These are phyloP conservation scores for Fusarium bulbicola DNA, from an alignment of 2,329 filamentous ascomycete genomes.

Conservation along the genomic window DNA sequence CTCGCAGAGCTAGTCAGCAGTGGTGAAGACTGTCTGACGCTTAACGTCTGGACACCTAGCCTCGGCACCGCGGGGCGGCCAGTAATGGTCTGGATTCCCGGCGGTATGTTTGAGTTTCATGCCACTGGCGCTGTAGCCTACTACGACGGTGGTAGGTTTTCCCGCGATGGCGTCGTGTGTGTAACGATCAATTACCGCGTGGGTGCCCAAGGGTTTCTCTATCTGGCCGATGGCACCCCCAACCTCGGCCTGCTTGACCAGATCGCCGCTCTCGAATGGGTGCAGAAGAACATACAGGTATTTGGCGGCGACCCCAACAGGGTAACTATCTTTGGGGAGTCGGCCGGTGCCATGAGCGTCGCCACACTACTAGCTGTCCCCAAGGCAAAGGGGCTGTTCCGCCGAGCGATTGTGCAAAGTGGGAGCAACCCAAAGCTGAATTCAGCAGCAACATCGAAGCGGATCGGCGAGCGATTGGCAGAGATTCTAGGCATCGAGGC, in stretches of 20 bases:
- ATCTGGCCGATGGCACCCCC: neutral
- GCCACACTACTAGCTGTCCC: neutral
- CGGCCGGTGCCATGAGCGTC: neutral
- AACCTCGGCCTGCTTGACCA: neutral
- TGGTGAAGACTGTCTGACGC: neutral
- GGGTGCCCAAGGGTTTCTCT: neutral
- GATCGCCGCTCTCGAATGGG: neutral
- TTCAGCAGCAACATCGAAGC: neutral
- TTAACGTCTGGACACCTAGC: neutral
- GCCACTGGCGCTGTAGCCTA: neutral
- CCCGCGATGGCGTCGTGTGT: neutral
- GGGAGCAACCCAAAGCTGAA: neutral
- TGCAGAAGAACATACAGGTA: neutral
- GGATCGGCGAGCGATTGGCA: neutral
- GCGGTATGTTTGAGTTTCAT: neutral
- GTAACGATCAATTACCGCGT: neutral
- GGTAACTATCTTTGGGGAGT: neutral
- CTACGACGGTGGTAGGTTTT: neutral
- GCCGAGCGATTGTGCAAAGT: neutral
- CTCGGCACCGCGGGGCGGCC: neutral
- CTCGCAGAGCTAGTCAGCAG: neutral
- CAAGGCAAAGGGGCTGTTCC: neutral
- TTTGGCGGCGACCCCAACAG: neutral
- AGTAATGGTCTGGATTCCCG: neutral
- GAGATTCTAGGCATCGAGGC: neutral